Conservation (phyloP, 768 basidiomycete species). For the Coprinopsis cinerea region DNA sequence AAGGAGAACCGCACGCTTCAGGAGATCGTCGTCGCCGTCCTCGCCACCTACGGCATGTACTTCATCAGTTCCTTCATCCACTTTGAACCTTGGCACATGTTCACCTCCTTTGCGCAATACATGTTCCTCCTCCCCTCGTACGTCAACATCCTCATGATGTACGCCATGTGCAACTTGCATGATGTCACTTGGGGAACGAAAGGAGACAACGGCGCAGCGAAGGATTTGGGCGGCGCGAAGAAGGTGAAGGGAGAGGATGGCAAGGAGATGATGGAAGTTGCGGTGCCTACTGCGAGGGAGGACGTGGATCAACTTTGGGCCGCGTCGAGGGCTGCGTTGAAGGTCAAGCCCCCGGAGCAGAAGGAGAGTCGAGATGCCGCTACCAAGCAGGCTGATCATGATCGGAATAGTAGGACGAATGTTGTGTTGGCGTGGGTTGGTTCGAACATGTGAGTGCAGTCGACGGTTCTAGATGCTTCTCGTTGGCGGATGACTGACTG, state of each 20-base stretch:
- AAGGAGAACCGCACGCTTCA: constrained; percentile 63
- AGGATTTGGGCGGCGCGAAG: constrained; percentile 88
- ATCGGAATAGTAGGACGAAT: constrained; percentile 79
- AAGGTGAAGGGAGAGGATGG: constrained; percentile 82
- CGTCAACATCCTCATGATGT: constrained; percentile 88
- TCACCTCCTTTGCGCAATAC: constrained; percentile 90
- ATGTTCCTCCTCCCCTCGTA: constrained; percentile 79
- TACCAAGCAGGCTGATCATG: constrained; percentile 85
- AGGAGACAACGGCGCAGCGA: constrained; percentile 82
- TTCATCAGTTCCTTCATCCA: constrained; percentile 84
- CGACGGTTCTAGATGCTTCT: constrained; percentile 1
- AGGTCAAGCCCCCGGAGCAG: constrained; percentile 60
- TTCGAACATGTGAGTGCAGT: constrained; percentile 65
- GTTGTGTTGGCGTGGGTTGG: constrained; percentile 82
- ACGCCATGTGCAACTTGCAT: constrained; percentile 90
- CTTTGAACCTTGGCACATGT: constrained; percentile 95
- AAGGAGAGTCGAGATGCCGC: constrained; percentile 82
- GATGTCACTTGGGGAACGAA: constrained; percentile 93
- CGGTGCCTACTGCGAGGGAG: constrained; percentile 73
- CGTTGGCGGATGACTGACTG: constrained; percentile 11
- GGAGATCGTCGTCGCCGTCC: constrained; percentile 78
- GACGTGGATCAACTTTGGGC: constrained; percentile 87
- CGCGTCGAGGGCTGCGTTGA: constrained; percentile 66
- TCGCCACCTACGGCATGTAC: constrained; percentile 79
- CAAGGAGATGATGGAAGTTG: constrained; percentile 83